A percentile compares a stretch with the other conserved stretches of the same genome.
phyloP scores from a whole-genome alignment of 179 eudicot species.

The Dionaea muscipula region DNA sequence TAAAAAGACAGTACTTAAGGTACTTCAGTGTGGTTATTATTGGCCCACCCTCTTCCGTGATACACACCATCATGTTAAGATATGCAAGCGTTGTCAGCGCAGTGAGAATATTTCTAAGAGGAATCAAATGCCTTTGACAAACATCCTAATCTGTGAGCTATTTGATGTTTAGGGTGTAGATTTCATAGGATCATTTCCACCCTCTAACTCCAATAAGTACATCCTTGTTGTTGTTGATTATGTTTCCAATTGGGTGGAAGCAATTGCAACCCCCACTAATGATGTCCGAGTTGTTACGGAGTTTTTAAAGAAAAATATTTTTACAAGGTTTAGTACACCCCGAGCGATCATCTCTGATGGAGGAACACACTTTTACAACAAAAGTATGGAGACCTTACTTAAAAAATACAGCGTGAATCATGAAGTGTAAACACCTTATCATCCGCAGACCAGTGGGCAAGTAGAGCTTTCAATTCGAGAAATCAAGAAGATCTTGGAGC shows the following conservation, averaged over 20 bases:
- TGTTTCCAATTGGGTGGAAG: not conserved
- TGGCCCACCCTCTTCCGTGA: too few species aligned
- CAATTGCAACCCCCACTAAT: not conserved
- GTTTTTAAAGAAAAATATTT: not conserved
- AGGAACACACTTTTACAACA: too few species aligned
- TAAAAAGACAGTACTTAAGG: too few species aligned
- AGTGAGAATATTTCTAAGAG: too few species aligned
- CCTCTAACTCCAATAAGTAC: not conserved
- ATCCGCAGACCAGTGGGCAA: not conserved
- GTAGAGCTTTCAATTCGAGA: not conserved
- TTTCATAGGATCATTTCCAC: not conserved
- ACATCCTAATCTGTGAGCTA: not conserved
- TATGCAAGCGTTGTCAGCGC: too few species aligned
- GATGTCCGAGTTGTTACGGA: not conserved
- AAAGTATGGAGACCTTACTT: too few species aligned
- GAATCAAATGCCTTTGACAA: not conserved
- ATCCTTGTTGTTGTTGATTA: not conserved
- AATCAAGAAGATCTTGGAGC: not conserved
- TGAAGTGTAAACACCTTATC: not conserved
- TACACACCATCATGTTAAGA: too few species aligned
- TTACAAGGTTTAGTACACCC: not conserved
- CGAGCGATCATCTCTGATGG: not conserved
- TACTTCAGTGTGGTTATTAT: too few species aligned
- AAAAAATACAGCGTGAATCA: not conserved
- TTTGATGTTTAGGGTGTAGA: not conserved